phyloP scores from a whole-genome alignment of 2,329 filamentous ascomycete genomes.

The Aspergillus vadensis region DNA sequence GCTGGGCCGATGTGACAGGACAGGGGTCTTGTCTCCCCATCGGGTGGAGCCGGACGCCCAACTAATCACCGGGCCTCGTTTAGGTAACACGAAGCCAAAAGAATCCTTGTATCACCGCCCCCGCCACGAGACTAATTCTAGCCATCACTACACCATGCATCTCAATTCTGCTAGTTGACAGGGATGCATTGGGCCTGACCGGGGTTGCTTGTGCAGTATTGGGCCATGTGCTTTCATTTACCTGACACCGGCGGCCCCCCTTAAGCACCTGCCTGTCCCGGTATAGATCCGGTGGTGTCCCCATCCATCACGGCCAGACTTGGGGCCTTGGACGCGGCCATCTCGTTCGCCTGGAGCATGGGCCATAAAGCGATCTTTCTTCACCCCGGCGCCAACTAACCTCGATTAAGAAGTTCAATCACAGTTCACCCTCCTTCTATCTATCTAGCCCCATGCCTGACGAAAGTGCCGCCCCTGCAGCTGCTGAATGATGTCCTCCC shows the following conservation, averaged over 20 bases:
- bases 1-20: neutral
- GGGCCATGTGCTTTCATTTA: slow-evolving; percentile 10
- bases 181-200: neutral
- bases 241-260: neutral
- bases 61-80: neutral
- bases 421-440: neutral
- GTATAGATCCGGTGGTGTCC: neutral
- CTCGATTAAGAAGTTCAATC: no score
- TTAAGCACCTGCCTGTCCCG: slow-evolving; percentile 4
- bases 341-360: neutral
- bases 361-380: neutral
- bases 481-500: neutral
- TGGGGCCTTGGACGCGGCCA: neutral
- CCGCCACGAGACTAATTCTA: slow-evolving; percentile 4
- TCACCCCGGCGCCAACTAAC: neutral
- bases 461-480: slow-evolving; percentile 1
- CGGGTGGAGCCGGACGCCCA: neutral
- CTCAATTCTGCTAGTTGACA: neutral
- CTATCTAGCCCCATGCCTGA: neutral
- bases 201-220: slow-evolving; percentile 8
- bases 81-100: neutral
- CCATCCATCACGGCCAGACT: neutral
- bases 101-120: neutral
- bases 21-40: neutral
- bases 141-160: neutral